Base-by-base conservation (phyloP, 1,284 basidiomycete genomes). In the Cryptococcus sp. region DNA sequence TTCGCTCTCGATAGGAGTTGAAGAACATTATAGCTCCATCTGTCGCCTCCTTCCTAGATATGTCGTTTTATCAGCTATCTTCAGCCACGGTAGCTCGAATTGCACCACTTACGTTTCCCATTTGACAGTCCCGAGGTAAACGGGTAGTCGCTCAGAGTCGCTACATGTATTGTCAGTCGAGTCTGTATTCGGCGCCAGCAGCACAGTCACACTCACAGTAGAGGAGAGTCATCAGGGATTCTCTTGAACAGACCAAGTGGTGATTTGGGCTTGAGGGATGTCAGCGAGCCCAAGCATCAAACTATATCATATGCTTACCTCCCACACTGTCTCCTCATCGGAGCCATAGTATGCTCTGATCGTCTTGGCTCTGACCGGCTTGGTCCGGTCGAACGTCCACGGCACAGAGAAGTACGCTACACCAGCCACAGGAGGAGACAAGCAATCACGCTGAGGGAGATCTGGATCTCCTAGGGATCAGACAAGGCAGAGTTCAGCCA, bases 331-430 rank as follows among this genome's bases (percentile, higher is more conserved):
- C 39, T 57, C 45, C 20, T 50, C 47, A 22, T 23, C 49, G 30
- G 52, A 62, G n/a, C 62, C 62, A 25, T 56, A 64, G 43, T 64
- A 64, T 27, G 49, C 57, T 13, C 49, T 46, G 30, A 64, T 54
- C 5, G 57, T 64, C 47, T 64, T 52, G 3, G 55, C 57, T 1
- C 62, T 27, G n/a, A 61, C 40, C 2, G 62, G 50, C 49, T 62
- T 64, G 6, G 49, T 48, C 23, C 46, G 25, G 42, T 64, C 60
- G 40, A 62, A 64, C 43, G 51, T 62, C 55, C 61, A 64, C 8
- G 62, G 62, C 10, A 53, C 60, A 17, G 62, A 64, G 19, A 64
- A 52, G 45, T 64, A 64, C 3, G 48, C 60, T 8, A 64, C 60
- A 3, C 62, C 62, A n/a, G 52, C 52, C 3, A 56, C 42, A 6